phyloP scores from a whole-genome alignment of 805 yeast genomes.

The Middelhovenomyces tepae region DNA sequence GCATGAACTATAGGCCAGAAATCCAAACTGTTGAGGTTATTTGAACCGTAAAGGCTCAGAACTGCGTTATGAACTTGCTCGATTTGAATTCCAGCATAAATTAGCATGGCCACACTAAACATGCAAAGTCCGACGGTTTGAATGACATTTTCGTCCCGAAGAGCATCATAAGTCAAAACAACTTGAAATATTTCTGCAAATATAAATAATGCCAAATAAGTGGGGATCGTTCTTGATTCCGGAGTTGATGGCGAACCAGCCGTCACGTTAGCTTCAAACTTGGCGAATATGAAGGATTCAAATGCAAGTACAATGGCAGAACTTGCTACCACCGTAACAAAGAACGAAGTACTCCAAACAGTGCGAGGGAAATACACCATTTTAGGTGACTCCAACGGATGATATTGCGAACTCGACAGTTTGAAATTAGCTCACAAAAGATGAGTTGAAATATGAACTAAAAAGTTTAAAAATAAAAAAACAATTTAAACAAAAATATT shows the following conservation, averaged over 20 bases:
- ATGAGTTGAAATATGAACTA: no score
- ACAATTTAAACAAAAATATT: no score
- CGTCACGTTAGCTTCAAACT: constrained; percentile 19
- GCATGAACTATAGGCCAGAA: constrained; percentile 23
- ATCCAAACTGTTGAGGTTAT: constrained; percentile 9
- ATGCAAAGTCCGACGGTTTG: constrained; percentile 29
- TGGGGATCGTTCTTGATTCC: constrained; percentile 26
- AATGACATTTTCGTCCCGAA: constrained; percentile 32
- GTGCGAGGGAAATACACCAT: constrained; percentile 10
- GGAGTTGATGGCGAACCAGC: constrained; percentile 12
- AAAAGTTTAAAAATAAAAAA: no score
- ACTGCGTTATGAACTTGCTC: constrained; percentile 30
- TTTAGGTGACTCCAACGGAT: no score
- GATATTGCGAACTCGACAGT: no score
- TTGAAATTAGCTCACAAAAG: no score
- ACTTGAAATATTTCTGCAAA: constrained; percentile 39
- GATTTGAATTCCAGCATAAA: constrained; percentile 41
- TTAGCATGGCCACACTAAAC: constrained; percentile 36
- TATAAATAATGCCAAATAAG: constrained; percentile 40
- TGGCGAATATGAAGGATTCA: constrained; percentile 25
- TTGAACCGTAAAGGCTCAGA: constrained; percentile 10
- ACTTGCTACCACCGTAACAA: constrained; percentile 7
- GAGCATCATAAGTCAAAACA: constrained; percentile 31
- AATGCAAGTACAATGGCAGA: constrained; percentile 21
- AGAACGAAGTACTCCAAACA: constrained; percentile 13